Conservation (phyloP, 257 asterid genomes). For the Fraxinus excelsior region DNA sequence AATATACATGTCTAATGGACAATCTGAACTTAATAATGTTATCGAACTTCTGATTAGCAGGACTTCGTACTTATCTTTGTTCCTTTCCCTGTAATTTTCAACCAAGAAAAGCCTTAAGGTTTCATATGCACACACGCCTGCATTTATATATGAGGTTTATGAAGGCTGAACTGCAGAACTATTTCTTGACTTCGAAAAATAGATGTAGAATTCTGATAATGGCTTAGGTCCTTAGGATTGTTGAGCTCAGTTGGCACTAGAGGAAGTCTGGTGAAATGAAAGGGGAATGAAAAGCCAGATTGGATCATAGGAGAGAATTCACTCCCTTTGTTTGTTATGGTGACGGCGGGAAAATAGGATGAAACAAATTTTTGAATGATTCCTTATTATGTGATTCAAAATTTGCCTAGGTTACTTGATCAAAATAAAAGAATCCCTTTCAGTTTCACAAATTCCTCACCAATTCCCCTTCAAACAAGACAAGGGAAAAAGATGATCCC, state of each 20-base stretch:
- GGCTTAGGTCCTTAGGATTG: not conserved
- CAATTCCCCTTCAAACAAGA: not conserved
- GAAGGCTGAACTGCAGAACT: not conserved
- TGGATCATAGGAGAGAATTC: not conserved
- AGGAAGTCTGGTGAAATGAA: not conserved
- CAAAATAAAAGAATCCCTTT: not conserved
- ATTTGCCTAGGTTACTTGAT: not conserved
- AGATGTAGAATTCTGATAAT: not conserved
- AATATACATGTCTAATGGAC: not conserved
- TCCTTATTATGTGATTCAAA: not conserved
- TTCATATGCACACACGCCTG: not conserved
- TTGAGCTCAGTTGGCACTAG: not conserved
- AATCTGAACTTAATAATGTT: not conserved
- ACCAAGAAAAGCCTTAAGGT: not conserved
- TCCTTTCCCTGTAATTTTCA: not conserved
- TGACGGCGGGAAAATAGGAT: not conserved
- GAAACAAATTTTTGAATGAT: not conserved
- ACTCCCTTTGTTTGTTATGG: not conserved
- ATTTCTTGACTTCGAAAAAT: not conserved
- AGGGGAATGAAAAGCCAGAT: not conserved
- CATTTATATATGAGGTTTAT: not conserved
- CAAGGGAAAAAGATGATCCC: no score
- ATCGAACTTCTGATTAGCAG: not conserved
- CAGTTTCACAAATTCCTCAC: not conserved
- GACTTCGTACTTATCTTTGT: not conserved